Evolutionary conservation across 331 rosid species (phyloP).

Genomic region (Stylosanthes scabra): DNA sequence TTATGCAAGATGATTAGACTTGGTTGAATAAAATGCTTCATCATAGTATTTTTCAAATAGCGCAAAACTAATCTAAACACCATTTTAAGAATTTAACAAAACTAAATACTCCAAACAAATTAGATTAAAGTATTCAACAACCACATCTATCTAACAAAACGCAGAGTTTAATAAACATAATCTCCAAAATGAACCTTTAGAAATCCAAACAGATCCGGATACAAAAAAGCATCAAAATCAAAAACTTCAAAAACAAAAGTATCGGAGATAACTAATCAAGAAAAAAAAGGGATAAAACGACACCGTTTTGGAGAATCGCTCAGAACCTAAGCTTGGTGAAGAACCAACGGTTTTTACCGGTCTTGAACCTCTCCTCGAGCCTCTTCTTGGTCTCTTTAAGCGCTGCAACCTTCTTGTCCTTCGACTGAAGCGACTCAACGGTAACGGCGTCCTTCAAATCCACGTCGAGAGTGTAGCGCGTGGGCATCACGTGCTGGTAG

Average conservation of each 20-base stretch:
- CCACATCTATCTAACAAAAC: conserved; percentile 1
- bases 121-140: too few species aligned
- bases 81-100: too few species aligned
- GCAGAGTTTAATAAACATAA: too few species aligned
- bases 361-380: conserved; percentile 75
- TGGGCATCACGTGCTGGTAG: conserved; percentile 76
- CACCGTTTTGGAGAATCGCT: neutral
- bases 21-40: too few species aligned
- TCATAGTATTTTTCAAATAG: too few species aligned
- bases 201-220: neutral
- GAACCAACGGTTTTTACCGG: conserved; percentile 81
- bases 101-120: too few species aligned
- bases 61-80: too few species aligned
- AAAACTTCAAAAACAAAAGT: neutral
- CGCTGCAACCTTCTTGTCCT: conserved; percentile 66
- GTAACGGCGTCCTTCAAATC: conserved; percentile 70
- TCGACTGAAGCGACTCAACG: conserved; percentile 50
- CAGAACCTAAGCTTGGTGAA: conserved; percentile 79
- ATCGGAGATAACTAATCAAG: too few species aligned
- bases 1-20: too few species aligned
- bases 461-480: conserved; percentile 76
- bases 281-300: neutral
- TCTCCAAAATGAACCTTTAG: neutral
- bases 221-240: neutral
- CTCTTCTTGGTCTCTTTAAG: conserved; percentile 74